Evolutionary conservation across 495 filamentous ascomycete species (phyloP).

Genomic region (Aspergillus conjunctus): DNA sequence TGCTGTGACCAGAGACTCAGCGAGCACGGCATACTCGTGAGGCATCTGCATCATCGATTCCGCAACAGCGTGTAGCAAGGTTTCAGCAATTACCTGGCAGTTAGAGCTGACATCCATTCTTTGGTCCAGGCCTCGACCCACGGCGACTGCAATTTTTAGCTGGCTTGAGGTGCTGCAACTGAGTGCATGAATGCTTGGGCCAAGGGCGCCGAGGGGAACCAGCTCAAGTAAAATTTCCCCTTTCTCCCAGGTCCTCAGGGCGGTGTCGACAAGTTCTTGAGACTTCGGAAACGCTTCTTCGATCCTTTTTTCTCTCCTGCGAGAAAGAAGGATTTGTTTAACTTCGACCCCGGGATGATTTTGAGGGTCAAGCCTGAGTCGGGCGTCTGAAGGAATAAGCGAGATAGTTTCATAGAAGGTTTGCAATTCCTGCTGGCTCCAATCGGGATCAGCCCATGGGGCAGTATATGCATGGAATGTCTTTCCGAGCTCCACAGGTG

Average conservation of each 20-base stretch:
- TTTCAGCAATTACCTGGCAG: slow-evolving; percentile 55
- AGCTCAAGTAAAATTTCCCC: slow-evolving; percentile 50
- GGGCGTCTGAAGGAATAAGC: slow-evolving; percentile 33
- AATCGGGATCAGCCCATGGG: slow-evolving; percentile 48
- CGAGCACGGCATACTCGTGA: slow-evolving; percentile 52
- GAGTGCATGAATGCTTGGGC: slow-evolving; percentile 50
- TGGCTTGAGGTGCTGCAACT: slow-evolving; percentile 41
- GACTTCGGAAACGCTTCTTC: slow-evolving; percentile 51
- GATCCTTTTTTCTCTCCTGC: slow-evolving; percentile 35
- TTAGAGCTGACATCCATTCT: slow-evolving; percentile 48
- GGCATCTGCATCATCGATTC: slow-evolving; percentile 52
- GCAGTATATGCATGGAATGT: slow-evolving; percentile 48
- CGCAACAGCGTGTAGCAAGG: slow-evolving; percentile 54
- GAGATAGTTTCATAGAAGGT: slow-evolving; percentile 44
- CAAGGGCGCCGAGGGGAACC: slow-evolving; percentile 42
- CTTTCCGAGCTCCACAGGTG: slow-evolving; percentile 40
- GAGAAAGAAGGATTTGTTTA: slow-evolving; percentile 42
- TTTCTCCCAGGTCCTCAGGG: slow-evolving; percentile 45
- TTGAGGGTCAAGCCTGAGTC: slow-evolving; percentile 40
- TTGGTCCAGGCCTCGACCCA: slow-evolving; percentile 40
- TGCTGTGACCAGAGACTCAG: slow-evolving; percentile 50
- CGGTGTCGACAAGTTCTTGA: slow-evolving; percentile 41
- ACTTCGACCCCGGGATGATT: slow-evolving; percentile 54
- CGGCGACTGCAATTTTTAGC: slow-evolving; percentile 45
- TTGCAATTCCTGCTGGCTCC: slow-evolving; percentile 56